phyloP scores from a whole-genome alignment of 2,329 filamentous ascomycete species.

The Sarocladium brachiariae region DNA sequence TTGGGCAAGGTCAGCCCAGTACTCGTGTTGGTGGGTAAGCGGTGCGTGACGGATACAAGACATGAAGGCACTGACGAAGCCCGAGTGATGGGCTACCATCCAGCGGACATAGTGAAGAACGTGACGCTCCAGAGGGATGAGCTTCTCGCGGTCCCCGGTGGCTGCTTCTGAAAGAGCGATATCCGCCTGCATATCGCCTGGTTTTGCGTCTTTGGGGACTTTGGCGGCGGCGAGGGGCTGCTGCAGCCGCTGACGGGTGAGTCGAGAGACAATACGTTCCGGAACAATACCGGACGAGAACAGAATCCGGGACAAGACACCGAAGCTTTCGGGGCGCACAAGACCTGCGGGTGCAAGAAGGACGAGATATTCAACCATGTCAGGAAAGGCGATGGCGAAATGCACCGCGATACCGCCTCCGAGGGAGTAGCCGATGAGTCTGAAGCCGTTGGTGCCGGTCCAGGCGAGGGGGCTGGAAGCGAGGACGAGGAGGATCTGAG shows the following conservation, averaged over 20 bases:
- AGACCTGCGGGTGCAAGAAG: conserved; percentile 76
- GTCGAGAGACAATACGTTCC: conserved; percentile 39
- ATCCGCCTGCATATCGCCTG: conserved; percentile 25
- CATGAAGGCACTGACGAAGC: conserved; percentile 55
- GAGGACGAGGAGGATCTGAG: conserved; percentile 65
- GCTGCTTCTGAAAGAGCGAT: conserved; percentile 36
- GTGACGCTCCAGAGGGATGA: conserved; percentile 35
- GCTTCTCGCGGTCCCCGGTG: conserved; percentile 20
- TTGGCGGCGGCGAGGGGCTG: conserved; percentile 38
- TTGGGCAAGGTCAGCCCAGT: conserved; percentile 40
- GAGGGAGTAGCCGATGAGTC: conserved; percentile 72
- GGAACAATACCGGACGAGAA: conserved; percentile 51
- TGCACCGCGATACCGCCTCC: conserved; percentile 72
- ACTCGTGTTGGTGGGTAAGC: conserved; percentile 43
- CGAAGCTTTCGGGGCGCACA: conserved; percentile 51
- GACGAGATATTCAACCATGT: conserved; percentile 61
- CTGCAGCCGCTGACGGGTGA: conserved; percentile 42
- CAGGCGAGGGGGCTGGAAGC: conserved; percentile 63
- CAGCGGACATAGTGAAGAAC: conserved; percentile 49
- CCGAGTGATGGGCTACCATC: conserved; percentile 49
- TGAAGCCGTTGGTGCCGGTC: conserved; percentile 53
- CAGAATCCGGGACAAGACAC: conserved; percentile 39
- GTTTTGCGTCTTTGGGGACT: conserved; percentile 6
- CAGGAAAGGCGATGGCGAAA: conserved; percentile 67
- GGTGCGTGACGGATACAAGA: conserved; percentile 48